phyloP scores from a whole-genome alignment of 2,329 filamentous ascomycete species.

The Talaromyces funiculosus region DNA sequence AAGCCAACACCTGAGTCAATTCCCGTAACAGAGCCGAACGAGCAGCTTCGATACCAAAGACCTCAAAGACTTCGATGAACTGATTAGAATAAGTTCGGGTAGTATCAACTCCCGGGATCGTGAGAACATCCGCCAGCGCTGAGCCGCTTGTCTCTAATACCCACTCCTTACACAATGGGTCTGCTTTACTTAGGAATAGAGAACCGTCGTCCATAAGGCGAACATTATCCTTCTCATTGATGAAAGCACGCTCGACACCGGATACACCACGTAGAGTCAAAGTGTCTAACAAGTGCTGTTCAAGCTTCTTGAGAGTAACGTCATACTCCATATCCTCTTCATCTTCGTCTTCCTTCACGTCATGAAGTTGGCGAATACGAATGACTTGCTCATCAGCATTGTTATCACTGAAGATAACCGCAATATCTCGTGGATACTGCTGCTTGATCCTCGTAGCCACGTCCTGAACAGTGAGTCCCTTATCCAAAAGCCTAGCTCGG shows the following conservation, averaged over 20 bases:
- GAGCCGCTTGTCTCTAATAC: conserved; percentile 93
- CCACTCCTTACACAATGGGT: conserved; percentile 80
- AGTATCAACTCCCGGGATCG: conserved; percentile 81
- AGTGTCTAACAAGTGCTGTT: conserved; percentile 85
- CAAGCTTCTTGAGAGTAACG: conserved; percentile 84
- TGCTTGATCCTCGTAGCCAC: conserved; percentile 86
- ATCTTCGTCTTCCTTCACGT: conserved; percentile 67
- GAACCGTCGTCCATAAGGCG: conserved; percentile 64
- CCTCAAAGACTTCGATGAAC: conserved; percentile 87
- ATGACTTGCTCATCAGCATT: conserved; percentile 95
- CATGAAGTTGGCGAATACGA: conserved; percentile 74
- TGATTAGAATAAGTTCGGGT: conserved; percentile 89
- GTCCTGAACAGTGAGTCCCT: conserved; percentile 78
- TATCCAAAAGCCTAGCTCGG: conserved; percentile 91
- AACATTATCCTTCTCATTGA: conserved; percentile 72
- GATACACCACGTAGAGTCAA: conserved; percentile 85
- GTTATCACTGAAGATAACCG: conserved; percentile 95
- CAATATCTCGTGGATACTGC: conserved; percentile 76
- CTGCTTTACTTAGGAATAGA: conserved; percentile 66
- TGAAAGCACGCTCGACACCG: conserved; percentile 85
- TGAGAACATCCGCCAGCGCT: conserved; percentile 73
- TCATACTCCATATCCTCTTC: conserved; percentile 75
- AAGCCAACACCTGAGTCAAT: conserved; percentile 86
- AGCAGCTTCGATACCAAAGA: conserved; percentile 94
- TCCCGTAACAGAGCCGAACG: conserved; percentile 82